A percentile compares a stretch with the other conserved stretches of the same genome.
Evolutionary conservation across 164 flowering plant genomes (phyloP).

Genomic region (Kalanchoe fedtschenkoi): DNA sequence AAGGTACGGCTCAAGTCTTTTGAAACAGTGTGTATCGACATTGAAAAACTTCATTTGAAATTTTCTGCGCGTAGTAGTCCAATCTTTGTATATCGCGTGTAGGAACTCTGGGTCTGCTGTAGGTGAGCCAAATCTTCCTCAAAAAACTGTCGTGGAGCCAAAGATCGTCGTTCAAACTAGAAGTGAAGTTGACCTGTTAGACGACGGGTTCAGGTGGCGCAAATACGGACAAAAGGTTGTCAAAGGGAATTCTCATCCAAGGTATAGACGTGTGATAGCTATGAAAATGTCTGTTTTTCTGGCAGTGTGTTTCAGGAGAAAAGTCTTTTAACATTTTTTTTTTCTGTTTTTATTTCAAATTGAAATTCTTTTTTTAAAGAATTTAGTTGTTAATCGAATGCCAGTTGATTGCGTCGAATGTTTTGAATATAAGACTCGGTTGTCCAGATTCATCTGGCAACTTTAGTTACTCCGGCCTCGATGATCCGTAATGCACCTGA

Average conservation of each 20-base stretch:
- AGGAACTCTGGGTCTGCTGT: conserved; percentile 24
- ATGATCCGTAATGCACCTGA: no score
- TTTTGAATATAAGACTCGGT: no score
- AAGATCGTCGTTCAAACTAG: conserved; percentile 88
- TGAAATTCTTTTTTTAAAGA: no score
- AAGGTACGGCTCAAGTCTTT: background rate
- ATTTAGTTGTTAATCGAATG: no score
- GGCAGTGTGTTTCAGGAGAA: background rate
- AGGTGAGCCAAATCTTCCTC: conserved; percentile 29
- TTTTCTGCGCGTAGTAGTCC: no score
- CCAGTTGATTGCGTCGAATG: no score
- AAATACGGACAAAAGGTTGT: conserved; percentile 98
- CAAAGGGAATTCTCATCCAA: conserved; percentile 91
- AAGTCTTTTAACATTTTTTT: background rate
- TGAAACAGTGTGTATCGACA: background rate
- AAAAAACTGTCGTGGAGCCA: conserved; percentile 64
- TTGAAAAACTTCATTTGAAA: background rate
- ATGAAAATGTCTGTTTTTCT: background rate
- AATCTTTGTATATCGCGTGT: conserved; percentile 12
- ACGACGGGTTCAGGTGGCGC: conserved; percentile 98
- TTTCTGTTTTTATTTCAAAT: background rate
- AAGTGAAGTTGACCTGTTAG: conserved; percentile 95
- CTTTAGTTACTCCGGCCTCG: no score
- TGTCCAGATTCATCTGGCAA: no score
- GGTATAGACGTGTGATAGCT: conserved; percentile 29